Evolutionary conservation across 2,329 filamentous ascomycete genomes (phyloP).

Genomic region (Diaporthe vaccinii): DNA sequence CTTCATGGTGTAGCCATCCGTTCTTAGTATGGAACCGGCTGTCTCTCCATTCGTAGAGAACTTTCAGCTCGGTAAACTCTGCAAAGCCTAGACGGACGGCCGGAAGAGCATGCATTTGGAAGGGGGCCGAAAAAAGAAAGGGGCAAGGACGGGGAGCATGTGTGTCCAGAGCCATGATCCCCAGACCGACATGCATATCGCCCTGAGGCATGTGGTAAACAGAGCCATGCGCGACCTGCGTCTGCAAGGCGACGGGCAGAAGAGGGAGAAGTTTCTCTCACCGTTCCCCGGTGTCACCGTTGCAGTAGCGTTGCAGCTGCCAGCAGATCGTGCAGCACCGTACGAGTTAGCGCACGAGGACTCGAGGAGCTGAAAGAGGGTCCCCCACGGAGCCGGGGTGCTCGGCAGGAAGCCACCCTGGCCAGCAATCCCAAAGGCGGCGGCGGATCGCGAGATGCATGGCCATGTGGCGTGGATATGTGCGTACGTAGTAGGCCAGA

Average conservation of each 20-base stretch:
- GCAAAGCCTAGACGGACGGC: background rate
- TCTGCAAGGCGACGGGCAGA: background rate
- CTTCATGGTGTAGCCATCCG: background rate
- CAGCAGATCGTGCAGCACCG: constrained; percentile 33
- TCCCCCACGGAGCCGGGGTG: constrained; percentile 13
- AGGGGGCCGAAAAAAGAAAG: background rate
- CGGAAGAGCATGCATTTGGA: background rate
- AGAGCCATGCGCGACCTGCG: background rate
- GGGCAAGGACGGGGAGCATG: background rate
- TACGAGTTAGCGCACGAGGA: constrained; percentile 25
- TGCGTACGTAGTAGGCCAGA: background rate
- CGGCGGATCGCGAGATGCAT: constrained; percentile 26
- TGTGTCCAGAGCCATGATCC: background rate
- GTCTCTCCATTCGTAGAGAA: no score
- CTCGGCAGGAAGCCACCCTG: constrained; percentile 19
- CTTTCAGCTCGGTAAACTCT: background rate
- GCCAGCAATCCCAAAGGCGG: background rate
- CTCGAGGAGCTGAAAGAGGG: constrained; percentile 28
- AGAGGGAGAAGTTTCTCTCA: constrained; percentile 26
- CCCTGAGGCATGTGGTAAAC: background rate
- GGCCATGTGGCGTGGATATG: constrained; percentile 22
- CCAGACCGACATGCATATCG: constrained; percentile 7
- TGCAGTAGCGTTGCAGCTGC: constrained; percentile 31
- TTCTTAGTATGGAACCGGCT: background rate
- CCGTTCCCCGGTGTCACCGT: constrained; percentile 30